phyloP scores from a whole-genome alignment of 2,329 filamentous ascomycete species.

The Chaetomium olivaceum region DNA sequence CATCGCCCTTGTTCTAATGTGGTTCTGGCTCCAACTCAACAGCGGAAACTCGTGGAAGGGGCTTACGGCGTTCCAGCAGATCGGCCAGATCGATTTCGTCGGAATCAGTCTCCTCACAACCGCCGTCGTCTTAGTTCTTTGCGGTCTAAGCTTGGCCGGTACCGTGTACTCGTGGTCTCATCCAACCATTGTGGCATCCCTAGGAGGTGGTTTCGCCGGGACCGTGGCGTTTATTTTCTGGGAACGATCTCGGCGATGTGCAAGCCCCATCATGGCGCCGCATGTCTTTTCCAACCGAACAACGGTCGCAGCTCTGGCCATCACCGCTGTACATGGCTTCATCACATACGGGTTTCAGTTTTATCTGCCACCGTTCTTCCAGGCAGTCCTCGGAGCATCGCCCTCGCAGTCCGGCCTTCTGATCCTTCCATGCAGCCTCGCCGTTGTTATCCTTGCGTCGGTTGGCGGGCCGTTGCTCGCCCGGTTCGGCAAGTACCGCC shows the following conservation, averaged over 20 bases:
- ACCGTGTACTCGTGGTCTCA: constrained; percentile 26
- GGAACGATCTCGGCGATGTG: constrained; percentile 28
- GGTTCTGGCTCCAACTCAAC: constrained; percentile 31
- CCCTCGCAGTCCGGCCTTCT: constrained; percentile 38
- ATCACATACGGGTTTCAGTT: constrained; percentile 42
- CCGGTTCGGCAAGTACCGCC: constrained; percentile 49
- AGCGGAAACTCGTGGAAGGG: constrained; percentile 21
- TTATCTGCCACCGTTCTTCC: constrained; percentile 51
- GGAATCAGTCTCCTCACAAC: constrained; percentile 30
- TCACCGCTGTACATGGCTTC: constrained; percentile 43
- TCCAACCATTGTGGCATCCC: constrained; percentile 18
- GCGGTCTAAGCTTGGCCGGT: constrained; percentile 28
- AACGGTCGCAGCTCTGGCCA: constrained; percentile 35
- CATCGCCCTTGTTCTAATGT: constrained; percentile 30
- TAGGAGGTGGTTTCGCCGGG: constrained; percentile 19
- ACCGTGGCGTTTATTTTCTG: constrained; percentile 28
- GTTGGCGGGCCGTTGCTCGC: constrained; percentile 35
- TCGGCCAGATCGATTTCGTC: constrained; percentile 27
- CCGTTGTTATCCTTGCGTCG: constrained; percentile 32
- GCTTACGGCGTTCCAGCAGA: constrained; percentile 13
- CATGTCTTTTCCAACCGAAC: constrained; percentile 50
- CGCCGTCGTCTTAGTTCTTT: constrained; percentile 30
- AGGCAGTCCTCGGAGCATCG: constrained; percentile 40
- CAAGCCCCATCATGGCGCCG: constrained; percentile 44
- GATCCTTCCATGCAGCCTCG: constrained; percentile 35